Evolutionary conservation across 108 stramenopile genomes (phyloP).

Genomic region (Hondaea fermentalgiana): DNA sequence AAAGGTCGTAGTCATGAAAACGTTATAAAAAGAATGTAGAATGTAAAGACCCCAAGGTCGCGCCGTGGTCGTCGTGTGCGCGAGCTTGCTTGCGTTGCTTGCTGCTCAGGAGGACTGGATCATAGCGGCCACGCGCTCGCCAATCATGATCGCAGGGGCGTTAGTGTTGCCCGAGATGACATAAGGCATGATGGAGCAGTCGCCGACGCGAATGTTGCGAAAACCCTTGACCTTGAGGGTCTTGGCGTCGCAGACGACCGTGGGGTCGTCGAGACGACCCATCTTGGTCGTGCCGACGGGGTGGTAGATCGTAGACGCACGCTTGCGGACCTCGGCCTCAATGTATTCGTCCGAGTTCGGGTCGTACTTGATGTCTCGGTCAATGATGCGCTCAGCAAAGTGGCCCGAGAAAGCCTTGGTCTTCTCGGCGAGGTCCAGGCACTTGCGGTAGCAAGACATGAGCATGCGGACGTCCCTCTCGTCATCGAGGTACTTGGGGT

Average conservation of each 20-base stretch:
- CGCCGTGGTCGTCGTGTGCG: too few relatives aligned
- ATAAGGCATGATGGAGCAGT: background rate
- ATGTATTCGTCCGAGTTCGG: background rate
- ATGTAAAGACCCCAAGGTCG: too few relatives aligned
- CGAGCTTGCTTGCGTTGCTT: too few relatives aligned
- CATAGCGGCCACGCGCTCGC: background rate
- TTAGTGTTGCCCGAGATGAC: background rate
- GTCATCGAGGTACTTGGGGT: background rate
- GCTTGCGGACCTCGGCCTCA: background rate
- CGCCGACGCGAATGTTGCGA: background rate
- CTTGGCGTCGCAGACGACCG: background rate
- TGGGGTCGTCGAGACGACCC: background rate
- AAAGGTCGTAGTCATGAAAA: too few relatives aligned
- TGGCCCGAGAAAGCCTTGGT: background rate
- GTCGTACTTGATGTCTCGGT: background rate
- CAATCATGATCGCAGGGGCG: background rate
- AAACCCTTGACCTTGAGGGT: conserved; percentile 10
- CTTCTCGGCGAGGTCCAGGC: background rate
- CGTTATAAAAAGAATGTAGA: too few relatives aligned
- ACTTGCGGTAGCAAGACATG: background rate
- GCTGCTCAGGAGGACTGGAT: background rate
- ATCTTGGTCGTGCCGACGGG: background rate
- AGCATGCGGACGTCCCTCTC: background rate
- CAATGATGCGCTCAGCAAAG: background rate
- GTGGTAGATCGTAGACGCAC: background rate